These are phyloP conservation scores for Xylaria grammica DNA, from an alignment of 495 filamentous ascomycete genomes.

Conservation along the genomic window DNA sequence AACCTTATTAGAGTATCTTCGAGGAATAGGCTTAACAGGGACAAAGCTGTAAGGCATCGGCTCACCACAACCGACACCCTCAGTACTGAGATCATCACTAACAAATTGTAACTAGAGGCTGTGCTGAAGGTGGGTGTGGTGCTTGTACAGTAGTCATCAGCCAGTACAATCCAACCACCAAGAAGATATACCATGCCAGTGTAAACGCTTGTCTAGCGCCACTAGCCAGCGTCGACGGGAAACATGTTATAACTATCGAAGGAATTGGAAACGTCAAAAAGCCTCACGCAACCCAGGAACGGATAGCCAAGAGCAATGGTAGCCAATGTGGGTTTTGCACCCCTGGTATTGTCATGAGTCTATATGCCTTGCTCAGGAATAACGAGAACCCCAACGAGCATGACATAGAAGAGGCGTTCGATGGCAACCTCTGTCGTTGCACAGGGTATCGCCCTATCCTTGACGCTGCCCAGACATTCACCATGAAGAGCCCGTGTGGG, in stretches of 20 bases:
- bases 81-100: constrained; percentile 28
- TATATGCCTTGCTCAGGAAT: constrained; percentile 84
- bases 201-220: constrained; percentile 96
- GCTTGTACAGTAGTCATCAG: constrained; percentile 97
- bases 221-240: constrained; percentile 89
- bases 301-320: constrained; percentile 77
- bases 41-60: constrained; percentile 59
- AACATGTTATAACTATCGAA: constrained; percentile 97
- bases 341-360: constrained; percentile 95
- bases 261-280: constrained; percentile 90
- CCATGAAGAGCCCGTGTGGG: constrained; percentile 55
- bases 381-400: constrained; percentile 69
- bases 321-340: constrained; percentile 87
- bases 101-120: constrained; percentile 62
- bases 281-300: constrained; percentile 91
- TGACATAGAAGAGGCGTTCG: constrained; percentile 87
- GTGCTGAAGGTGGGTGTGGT: constrained; percentile 94
- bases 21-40: constrained; percentile 85
- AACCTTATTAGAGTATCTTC: constrained; percentile 90
- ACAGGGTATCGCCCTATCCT: constrained; percentile 95
- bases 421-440: constrained; percentile 95
- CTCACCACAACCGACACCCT: constrained; percentile 9
- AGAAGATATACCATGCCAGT: constrained; percentile 86
- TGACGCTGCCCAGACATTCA: constrained; percentile 85
- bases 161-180: constrained; percentile 89